A percentile compares a stretch with the other conserved stretches of the same genome.
phyloP scores from a whole-genome alignment of 2,329 filamentous ascomycete genomes.

The Pseudogymnoascus sp. region DNA sequence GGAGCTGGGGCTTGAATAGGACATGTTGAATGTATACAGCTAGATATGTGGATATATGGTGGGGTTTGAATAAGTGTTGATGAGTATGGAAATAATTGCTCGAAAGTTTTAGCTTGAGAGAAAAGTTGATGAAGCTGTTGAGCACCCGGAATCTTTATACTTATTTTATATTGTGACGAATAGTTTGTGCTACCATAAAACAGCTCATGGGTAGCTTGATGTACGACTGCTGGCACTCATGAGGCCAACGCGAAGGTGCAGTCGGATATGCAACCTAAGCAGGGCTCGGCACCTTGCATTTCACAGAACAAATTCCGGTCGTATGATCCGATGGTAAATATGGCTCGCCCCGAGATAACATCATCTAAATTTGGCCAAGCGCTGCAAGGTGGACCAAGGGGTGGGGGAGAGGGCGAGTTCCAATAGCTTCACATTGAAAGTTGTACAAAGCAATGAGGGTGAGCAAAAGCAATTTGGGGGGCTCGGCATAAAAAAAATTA shows the following conservation, averaged over 20 bases:
- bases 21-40: conserved; percentile 19
- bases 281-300: conserved; percentile 8
- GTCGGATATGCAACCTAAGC: conserved; percentile 9
- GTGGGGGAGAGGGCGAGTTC: background rate
- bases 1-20: conserved; percentile 24
- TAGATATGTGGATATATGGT: background rate
- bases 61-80: background rate
- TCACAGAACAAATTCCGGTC: conserved; percentile 9
- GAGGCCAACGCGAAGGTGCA: conserved; percentile 7
- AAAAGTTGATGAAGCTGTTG: conserved; percentile 5
- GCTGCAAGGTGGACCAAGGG: background rate
- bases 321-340: background rate
- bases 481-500: background rate
- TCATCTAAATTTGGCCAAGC: conserved; percentile 6
- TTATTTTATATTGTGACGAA: background rate
- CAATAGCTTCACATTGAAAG: background rate
- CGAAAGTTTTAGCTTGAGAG: background rate
- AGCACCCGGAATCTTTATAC: conserved; percentile 6
- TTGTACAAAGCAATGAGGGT: background rate
- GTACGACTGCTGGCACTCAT: conserved; percentile 6
- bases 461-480: conserved; percentile 6
- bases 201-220: conserved; percentile 7
- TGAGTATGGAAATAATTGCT: background rate
- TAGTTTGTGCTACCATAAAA: conserved; percentile 5
- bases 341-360: background rate